Conservation (phyloP, 306 rosid species). For the Sicyos baderoa region DNA sequence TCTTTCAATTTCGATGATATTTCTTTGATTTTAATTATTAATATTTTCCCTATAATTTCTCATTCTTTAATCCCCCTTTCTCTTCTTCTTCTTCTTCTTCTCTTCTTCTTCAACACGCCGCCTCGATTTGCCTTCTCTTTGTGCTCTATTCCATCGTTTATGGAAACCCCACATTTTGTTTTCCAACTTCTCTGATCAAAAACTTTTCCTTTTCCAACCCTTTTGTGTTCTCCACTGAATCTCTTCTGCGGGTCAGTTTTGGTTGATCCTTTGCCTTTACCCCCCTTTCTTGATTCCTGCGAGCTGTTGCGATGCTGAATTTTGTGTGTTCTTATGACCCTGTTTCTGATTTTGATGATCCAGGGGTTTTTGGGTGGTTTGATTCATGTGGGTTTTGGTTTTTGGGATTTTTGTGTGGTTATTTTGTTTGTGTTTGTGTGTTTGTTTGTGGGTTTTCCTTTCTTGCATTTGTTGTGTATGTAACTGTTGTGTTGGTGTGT, state of each 20-base stretch:
- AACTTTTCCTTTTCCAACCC: neutral
- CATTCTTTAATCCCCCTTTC: conserved; percentile 15
- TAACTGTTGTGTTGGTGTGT: neutral
- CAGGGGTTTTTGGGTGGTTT: neutral
- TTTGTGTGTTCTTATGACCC: neutral
- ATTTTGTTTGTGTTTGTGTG: neutral
- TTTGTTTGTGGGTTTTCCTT: neutral
- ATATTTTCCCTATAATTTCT: conserved; percentile 18
- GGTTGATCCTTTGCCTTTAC: neutral
- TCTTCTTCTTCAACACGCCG: conserved; percentile 34
- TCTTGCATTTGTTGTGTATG: neutral
- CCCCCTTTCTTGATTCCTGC: neutral
- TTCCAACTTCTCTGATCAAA: conserved; percentile 6
- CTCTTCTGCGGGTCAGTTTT: neutral
- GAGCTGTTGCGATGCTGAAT: neutral
- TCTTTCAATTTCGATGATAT: conserved; percentile 3
- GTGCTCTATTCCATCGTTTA: conserved; percentile 10
- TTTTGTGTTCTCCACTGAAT: conserved; percentile 19
- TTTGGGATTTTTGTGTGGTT: neutral
- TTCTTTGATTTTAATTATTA: neutral
- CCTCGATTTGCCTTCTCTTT: conserved; percentile 19
- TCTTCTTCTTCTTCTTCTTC: conserved; percentile 28
- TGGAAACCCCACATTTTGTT: conserved; percentile 8
- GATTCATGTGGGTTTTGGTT: neutral
- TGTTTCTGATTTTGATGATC: conserved; percentile 9